phyloP scores from a whole-genome alignment of 345 rosid species.

The Salix purpurea region DNA sequence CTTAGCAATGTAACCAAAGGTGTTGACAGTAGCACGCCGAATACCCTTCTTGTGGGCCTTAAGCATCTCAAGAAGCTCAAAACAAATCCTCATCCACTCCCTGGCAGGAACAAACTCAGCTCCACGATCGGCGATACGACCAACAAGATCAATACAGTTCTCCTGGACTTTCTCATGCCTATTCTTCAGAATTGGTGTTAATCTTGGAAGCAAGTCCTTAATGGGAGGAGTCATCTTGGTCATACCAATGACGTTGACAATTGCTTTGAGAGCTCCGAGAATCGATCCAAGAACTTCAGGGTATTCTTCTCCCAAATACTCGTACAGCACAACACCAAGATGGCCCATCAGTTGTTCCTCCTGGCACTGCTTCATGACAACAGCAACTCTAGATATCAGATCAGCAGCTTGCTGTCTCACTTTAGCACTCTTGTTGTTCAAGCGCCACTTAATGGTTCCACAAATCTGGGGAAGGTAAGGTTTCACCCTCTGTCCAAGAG shows the following conservation, averaged over 20 bases:
- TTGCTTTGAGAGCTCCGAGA: slow-evolving; percentile 96
- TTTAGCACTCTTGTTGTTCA: slow-evolving; percentile 99
- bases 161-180: slow-evolving; percentile 99
- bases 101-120: slow-evolving; percentile 99
- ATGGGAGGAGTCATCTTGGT: slow-evolving; percentile 99
- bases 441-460: slow-evolving; percentile 98
- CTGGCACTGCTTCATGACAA: slow-evolving; percentile 97
- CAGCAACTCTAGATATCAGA: slow-evolving; percentile 94
- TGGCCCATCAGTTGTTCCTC: slow-evolving; percentile 99
- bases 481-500: slow-evolving; percentile 94
- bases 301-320: slow-evolving; percentile 95
- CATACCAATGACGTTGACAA: slow-evolving; percentile 98
- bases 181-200: slow-evolving; percentile 96
- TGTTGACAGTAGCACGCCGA: slow-evolving; percentile 92
- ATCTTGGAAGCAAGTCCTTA: slow-evolving; percentile 94
- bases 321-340: slow-evolving; percentile 95
- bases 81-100: slow-evolving; percentile 99
- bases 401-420: slow-evolving; percentile 99
- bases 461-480: slow-evolving; percentile 99
- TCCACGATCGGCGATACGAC: slow-evolving; percentile 98
- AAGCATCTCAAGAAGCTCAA: slow-evolving; percentile 99
- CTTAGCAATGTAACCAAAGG: slow-evolving; percentile 96
- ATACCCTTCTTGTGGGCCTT: slow-evolving; percentile 99
- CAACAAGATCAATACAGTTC: slow-evolving; percentile 96
- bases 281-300: slow-evolving; percentile 98